A percentile compares a stretch with the other conserved stretches of the same genome.
Evolutionary conservation across 1,139 yeast species (phyloP).

Genomic region (Yamadazyma triangularis): DNA sequence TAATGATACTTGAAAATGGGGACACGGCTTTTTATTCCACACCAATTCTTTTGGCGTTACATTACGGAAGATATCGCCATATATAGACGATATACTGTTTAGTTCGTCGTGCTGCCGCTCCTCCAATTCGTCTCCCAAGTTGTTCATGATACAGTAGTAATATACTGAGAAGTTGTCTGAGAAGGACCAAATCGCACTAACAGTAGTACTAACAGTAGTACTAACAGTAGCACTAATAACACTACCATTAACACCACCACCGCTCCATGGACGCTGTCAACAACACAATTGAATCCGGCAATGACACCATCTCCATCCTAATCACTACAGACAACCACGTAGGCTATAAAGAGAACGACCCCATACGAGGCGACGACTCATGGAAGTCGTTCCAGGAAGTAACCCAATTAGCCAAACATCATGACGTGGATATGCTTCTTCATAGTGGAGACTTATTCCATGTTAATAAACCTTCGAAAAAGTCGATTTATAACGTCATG

Average conservation of each 20-base stretch:
- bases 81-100: constrained; percentile 80
- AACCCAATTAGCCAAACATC: constrained; percentile 60
- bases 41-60: constrained; percentile 59
- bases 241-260: too few relatives aligned
- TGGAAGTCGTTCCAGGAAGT: constrained; percentile 86
- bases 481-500: constrained; percentile 81
- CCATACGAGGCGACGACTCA: constrained; percentile 86
- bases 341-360: constrained; percentile 87
- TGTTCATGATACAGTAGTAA: too few relatives aligned
- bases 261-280: too few relatives aligned
- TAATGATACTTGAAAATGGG: constrained; percentile 68
- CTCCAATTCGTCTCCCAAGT: too few relatives aligned
- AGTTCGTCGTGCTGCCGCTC: constrained; percentile 49
- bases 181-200: too few relatives aligned
- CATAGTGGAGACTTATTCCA: constrained; percentile 96
- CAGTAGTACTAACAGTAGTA: too few relatives aligned
- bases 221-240: too few relatives aligned
- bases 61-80: constrained; percentile 75
- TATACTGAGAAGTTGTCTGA: too few relatives aligned
- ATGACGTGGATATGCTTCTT: constrained; percentile 82
- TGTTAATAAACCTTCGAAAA: constrained; percentile 81
- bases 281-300: too few relatives aligned
- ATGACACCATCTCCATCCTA: constrained; percentile 68
- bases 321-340: constrained; percentile 96
- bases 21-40: constrained; percentile 80